phyloP scores from a whole-genome alignment of 2,329 filamentous ascomycete genomes.

The Ceratocystis albifundus region DNA sequence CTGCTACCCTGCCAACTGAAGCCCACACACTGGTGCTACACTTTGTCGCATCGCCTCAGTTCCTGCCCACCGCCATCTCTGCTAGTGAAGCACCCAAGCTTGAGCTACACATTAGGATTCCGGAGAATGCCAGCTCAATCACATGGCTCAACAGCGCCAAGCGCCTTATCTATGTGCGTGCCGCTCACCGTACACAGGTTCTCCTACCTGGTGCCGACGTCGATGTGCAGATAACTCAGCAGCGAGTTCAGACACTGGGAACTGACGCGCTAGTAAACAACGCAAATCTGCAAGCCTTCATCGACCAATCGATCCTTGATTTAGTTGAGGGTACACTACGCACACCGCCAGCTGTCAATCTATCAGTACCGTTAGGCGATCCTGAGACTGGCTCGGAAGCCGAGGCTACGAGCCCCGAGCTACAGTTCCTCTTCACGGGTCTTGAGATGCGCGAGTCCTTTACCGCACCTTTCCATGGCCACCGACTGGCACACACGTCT shows the following conservation, averaged over 20 bases:
- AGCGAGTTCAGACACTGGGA: slow-evolving; percentile 22
- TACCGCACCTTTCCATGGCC: slow-evolving; percentile 31
- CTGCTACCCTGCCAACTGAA: not conserved
- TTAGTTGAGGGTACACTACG: slow-evolving; percentile 34
- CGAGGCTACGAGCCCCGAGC: slow-evolving; percentile 30
- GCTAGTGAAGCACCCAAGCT: slow-evolving; percentile 21
- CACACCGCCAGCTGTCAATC: slow-evolving; percentile 36
- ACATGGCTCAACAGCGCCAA: slow-evolving; percentile 27
- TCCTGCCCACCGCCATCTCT: slow-evolving; percentile 18
- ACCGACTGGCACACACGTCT: slow-evolving; percentile 41
- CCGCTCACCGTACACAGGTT: slow-evolving; percentile 32
- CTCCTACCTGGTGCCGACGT: slow-evolving; percentile 34
- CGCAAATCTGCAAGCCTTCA: slow-evolving; percentile 33
- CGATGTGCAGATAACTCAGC: slow-evolving; percentile 35
- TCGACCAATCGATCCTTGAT: slow-evolving; percentile 37
- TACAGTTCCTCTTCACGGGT: slow-evolving; percentile 37
- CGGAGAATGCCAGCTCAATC: slow-evolving; percentile 21
- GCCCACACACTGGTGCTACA: slow-evolving; percentile 14
- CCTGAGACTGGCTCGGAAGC: slow-evolving; percentile 25
- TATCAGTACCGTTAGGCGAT: slow-evolving; percentile 33
- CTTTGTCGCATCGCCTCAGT: slow-evolving; percentile 20
- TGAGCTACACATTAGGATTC: slow-evolving; percentile 24
- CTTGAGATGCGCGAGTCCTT: slow-evolving; percentile 40
- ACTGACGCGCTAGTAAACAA: slow-evolving; percentile 2
- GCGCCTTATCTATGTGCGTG: slow-evolving; percentile 32